Evolutionary conservation across 129 eudicot genomes (phyloP).

Genomic region (Daucus carota): DNA sequence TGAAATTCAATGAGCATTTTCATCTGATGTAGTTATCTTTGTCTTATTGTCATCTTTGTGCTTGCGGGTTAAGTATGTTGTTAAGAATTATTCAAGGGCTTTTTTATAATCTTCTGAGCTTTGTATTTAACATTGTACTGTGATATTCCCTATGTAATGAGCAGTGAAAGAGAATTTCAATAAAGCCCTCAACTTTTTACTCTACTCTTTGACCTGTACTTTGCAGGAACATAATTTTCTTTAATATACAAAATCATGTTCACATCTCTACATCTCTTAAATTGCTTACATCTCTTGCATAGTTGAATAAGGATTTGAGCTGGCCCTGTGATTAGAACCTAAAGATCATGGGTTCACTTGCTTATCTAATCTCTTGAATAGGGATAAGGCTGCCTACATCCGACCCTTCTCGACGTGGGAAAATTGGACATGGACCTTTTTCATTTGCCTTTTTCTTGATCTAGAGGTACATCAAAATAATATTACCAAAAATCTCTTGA

Average conservation of each 20-base stretch:
- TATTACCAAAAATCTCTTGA: too few species aligned
- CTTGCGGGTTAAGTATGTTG: background rate
- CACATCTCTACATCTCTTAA: background rate
- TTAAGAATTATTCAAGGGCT: background rate
- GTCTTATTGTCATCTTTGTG: background rate
- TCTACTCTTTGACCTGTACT: background rate
- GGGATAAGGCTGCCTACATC: too few species aligned
- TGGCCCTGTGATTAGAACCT: too few species aligned
- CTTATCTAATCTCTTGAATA: too few species aligned
- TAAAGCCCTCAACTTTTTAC: background rate
- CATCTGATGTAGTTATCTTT: background rate
- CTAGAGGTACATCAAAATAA: too few species aligned
- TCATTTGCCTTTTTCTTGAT: too few species aligned
- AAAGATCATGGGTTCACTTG: too few species aligned
- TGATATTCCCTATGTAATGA: constrained; percentile 7
- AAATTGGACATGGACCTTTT: too few species aligned
- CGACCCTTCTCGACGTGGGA: too few species aligned
- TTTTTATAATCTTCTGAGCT: constrained; percentile 15
- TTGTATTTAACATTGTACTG: background rate
- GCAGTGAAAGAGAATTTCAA: constrained; percentile 12
- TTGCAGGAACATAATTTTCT: background rate
- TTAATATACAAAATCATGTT: background rate
- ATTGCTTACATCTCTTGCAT: background rate
- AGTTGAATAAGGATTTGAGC: background rate
- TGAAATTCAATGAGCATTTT: background rate